These are phyloP conservation scores for Calophaca sinica DNA, from an alignment of 306 rosid genomes.

Conservation along the genomic window DNA sequence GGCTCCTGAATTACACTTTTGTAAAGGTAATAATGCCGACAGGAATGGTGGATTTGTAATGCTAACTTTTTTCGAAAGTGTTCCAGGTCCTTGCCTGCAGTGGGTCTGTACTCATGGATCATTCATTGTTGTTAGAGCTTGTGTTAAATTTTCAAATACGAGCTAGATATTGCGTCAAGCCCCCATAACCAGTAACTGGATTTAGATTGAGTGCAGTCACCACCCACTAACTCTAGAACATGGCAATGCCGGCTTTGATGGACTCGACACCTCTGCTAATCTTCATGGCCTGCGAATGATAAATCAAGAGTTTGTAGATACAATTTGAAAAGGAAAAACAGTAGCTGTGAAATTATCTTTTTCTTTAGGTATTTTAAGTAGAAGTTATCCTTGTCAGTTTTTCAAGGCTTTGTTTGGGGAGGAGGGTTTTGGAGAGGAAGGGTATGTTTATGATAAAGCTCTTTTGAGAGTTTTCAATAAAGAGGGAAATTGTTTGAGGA, in stretches of 20 bases:
- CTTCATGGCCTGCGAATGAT: neutral
- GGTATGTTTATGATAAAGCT: no score
- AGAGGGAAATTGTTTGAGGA: no score
- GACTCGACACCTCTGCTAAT: neutral
- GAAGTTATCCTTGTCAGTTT: neutral
- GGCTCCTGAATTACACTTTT: neutral
- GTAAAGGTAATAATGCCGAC: no score
- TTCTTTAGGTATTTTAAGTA: neutral
- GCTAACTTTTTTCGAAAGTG: neutral
- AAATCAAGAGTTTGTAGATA: neutral
- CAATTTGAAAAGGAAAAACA: neutral
- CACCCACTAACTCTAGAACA: no score
- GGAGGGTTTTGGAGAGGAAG: no score
- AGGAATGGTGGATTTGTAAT: neutral
- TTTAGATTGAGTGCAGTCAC: no score
- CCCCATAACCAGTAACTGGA: neutral
- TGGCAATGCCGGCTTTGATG: no score
- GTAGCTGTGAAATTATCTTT: neutral
- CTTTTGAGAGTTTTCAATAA: no score
- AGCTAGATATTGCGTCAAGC: neutral
- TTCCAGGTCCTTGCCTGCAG: neutral
- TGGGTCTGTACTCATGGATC: neutral
- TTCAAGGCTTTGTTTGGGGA: no score
- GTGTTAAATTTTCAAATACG: neutral
- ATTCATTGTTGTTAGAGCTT: neutral